Percentiles rank a stretch among this genome's conserved stretches.
These are phyloP conservation scores for Penicillium sp. DNA, from an alignment of 2,329 filamentous ascomycete species.

Conservation along the genomic window DNA sequence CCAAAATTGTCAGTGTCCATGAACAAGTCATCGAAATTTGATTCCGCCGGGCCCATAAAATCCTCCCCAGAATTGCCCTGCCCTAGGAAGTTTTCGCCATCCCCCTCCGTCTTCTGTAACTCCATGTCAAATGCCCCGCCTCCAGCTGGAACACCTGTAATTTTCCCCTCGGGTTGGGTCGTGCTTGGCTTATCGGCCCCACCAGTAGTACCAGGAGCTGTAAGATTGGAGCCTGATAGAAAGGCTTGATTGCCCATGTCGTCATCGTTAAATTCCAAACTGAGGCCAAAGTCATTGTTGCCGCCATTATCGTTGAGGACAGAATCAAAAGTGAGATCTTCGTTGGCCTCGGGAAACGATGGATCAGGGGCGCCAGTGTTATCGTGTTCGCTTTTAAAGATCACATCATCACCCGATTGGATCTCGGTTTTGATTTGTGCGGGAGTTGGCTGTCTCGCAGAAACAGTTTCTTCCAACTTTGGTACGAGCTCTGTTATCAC, in stretches of 20 bases:
- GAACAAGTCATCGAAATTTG: slow-evolving; percentile 48
- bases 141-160: slow-evolving; percentile 24
- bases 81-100: slow-evolving; percentile 17
- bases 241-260: slow-evolving; percentile 40
- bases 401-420: slow-evolving; percentile 13
- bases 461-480: slow-evolving; percentile 16
- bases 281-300: slow-evolving; percentile 39
- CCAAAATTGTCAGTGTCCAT: slow-evolving; percentile 42
- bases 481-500: slow-evolving; percentile 14
- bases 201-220: slow-evolving; percentile 19
- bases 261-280: slow-evolving; percentile 42
- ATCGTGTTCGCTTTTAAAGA: slow-evolving; percentile 28
- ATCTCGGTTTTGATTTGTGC: slow-evolving; percentile 12
- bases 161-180: slow-evolving; percentile 20
- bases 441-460: slow-evolving; percentile 13
- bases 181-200: slow-evolving; percentile 12
- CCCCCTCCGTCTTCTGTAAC: slow-evolving; percentile 29
- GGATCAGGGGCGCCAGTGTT: slow-evolving; percentile 20
- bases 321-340: slow-evolving; percentile 44
- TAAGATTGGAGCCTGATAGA: slow-evolving; percentile 36
- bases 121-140: slow-evolving; percentile 42
- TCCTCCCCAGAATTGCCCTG: slow-evolving; percentile 32
- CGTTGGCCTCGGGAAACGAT: slow-evolving; percentile 26
- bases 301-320: slow-evolving; percentile 38
- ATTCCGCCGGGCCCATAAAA: slow-evolving; percentile 42